Percentiles rank a stretch among this genome's conserved stretches.
Evolutionary conservation across 2,329 filamentous ascomycete species (phyloP).

Genomic region (Pleomassaria siparia): DNA sequence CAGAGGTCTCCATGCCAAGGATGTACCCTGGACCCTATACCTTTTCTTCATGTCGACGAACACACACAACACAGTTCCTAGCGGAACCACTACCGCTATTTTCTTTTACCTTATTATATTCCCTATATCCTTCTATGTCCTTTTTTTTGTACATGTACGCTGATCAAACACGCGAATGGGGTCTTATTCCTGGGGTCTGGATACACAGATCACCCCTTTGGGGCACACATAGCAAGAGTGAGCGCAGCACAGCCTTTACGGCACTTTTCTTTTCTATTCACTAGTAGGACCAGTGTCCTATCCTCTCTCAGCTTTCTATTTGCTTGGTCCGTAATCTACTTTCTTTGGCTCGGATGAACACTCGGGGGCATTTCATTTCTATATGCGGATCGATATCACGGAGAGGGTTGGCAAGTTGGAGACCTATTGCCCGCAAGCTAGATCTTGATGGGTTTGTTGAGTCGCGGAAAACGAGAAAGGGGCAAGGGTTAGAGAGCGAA

Average conservation of each 20-base stretch:
- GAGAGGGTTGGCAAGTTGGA: neutral
- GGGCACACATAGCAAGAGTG: neutral
- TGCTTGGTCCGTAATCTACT: neutral
- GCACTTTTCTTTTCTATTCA: constrained; percentile 8
- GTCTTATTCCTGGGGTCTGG: neutral
- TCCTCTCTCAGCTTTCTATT: constrained; percentile 4
- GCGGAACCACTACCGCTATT: neutral
- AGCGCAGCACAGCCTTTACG: constrained; percentile 11
- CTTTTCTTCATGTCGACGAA: constrained; percentile 10
- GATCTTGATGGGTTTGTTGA: neutral
- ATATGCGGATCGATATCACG: neutral
- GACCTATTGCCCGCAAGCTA: neutral
- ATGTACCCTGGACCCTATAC: neutral
- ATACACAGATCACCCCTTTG: constrained; percentile 2
- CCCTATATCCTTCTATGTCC: constrained; percentile 1
- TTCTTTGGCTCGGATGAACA: neutral
- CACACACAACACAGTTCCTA: constrained; percentile 12
- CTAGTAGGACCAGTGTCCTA: constrained; percentile 5
- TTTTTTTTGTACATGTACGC: constrained; percentile 16
- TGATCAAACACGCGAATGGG: constrained; percentile 6
- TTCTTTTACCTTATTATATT: constrained; percentile 3
- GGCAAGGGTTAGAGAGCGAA: neutral
- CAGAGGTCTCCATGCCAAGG: neutral
- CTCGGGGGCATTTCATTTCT: neutral
- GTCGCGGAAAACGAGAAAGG: neutral